A percentile compares a stretch with the other conserved stretches of the same genome.
phyloP scores from a whole-genome alignment of 2,329 filamentous ascomycete species.

The Monosporascus sp. region DNA sequence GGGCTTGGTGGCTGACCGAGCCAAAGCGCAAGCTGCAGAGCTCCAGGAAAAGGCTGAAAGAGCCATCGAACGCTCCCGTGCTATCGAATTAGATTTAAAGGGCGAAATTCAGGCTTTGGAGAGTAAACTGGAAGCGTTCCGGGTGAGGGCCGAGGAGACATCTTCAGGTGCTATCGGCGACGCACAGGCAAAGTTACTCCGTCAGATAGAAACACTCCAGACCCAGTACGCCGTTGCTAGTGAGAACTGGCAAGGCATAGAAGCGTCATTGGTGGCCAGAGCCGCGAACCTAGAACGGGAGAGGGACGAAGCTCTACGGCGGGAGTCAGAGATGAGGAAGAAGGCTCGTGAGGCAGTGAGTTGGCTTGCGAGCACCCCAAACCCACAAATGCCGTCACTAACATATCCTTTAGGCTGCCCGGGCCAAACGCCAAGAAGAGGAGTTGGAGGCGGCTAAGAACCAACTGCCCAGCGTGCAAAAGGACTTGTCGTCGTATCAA shows the following conservation, averaged over 20 bases:
- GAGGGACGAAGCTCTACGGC: conserved; percentile 74
- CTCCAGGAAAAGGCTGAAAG: conserved; percentile 67
- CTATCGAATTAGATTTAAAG: conserved; percentile 71
- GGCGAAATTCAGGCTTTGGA: conserved; percentile 75
- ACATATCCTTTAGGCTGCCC: conserved; percentile 47
- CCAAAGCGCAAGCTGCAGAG: conserved; percentile 64
- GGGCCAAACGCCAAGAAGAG: conserved; percentile 67
- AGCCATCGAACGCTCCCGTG: conserved; percentile 63
- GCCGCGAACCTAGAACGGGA: conserved; percentile 80
- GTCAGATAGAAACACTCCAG: conserved; percentile 92
- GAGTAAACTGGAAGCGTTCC: conserved; percentile 82
- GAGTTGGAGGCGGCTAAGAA: conserved; percentile 69
- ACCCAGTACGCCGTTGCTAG: conserved; percentile 91
- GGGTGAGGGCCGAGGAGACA: conserved; percentile 80
- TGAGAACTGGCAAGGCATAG: conserved; percentile 97
- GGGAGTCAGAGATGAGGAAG: conserved; percentile 81
- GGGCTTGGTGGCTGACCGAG: conserved; percentile 60
- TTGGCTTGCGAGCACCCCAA: conserved; percentile 24
- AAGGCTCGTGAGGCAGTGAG: conserved; percentile 80
- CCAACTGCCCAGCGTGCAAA: conserved; percentile 57
- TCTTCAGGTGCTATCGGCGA: conserved; percentile 78
- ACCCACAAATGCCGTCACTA: conserved; percentile 12
- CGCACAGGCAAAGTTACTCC: conserved; percentile 79
- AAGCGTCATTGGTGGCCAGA: conserved; percentile 75
- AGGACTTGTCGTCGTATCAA: conserved; percentile 56